Evolutionary conservation across 2,329 filamentous ascomycete species (phyloP).

Genomic region (Apiospora marii): DNA sequence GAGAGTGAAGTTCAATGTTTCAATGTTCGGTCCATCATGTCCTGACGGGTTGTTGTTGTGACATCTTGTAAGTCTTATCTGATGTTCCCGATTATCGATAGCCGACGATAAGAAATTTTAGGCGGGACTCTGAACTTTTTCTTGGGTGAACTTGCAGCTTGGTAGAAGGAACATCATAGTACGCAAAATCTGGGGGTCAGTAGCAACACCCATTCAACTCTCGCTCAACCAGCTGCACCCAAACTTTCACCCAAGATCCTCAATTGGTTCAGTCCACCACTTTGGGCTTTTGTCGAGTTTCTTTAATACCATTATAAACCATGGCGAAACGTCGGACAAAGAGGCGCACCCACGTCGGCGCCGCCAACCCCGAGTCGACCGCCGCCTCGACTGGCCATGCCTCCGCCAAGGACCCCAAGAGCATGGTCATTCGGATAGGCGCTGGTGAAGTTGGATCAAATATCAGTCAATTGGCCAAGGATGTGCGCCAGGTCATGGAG

Average conservation of each 20-base stretch:
- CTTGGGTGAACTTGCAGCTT: neutral
- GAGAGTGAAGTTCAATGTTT: too few relatives aligned
- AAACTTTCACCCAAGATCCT: neutral
- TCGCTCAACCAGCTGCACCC: neutral
- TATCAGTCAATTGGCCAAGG: conserved; percentile 88
- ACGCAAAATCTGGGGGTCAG: neutral
- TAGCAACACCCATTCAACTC: neutral
- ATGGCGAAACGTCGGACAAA: conserved; percentile 88
- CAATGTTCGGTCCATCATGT: neutral
- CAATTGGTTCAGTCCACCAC: neutral
- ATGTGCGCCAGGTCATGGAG: conserved; percentile 94
- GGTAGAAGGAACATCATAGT: neutral
- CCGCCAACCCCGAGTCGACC: conserved; percentile 65
- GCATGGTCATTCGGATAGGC: conserved; percentile 97
- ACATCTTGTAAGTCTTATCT: neutral
- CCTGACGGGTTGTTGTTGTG: neutral
- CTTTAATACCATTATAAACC: conserved; percentile 23
- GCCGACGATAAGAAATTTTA: conserved; percentile 7
- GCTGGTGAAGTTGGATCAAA: conserved; percentile 92
- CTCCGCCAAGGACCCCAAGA: conserved; percentile 80
- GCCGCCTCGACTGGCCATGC: conserved; percentile 63
- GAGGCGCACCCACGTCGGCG: conserved; percentile 85
- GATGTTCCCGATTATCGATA: neutral
- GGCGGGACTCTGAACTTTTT: conserved; percentile 18
- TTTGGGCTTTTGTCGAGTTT: neutral